A percentile compares a stretch with the other conserved stretches of the same genome.
These are phyloP conservation scores for Aquilaria agallochum DNA, from an alignment of 441 rosid species.

Conservation along the genomic window DNA sequence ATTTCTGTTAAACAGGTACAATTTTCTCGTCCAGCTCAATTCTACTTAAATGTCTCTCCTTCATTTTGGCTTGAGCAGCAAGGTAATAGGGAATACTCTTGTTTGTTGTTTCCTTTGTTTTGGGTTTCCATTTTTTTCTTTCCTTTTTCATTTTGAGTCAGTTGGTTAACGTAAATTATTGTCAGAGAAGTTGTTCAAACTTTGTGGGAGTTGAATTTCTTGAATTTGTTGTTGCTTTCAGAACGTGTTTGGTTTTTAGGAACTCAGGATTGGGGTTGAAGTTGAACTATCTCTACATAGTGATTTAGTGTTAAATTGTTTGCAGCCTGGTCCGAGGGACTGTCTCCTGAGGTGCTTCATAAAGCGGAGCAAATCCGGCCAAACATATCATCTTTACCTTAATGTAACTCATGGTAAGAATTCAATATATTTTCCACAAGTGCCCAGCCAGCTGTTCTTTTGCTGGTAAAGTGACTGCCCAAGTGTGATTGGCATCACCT, in stretches of 20 bases:
- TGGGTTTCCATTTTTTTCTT: conserved; percentile 1
- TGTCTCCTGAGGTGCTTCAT: conserved; percentile 69
- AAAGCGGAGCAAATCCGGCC: conserved; percentile 49
- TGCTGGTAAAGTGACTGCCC: no score
- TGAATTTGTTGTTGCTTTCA: no score
- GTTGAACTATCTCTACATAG: not conserved
- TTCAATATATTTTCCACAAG: conserved; percentile 2
- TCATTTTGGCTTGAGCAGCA: not conserved
- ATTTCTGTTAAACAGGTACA: conserved; percentile 60
- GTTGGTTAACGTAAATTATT: no score
- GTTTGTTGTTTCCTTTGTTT: not conserved
- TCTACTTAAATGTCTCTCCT: no score
- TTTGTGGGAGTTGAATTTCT: no score
- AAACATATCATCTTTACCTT: conserved; percentile 58
- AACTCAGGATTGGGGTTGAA: no score
- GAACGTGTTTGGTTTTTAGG: no score
- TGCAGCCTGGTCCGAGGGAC: conserved; percentile 95
- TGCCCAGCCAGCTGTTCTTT: no score
- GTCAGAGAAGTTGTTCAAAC: no score
- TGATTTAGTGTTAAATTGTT: conserved; percentile 13
- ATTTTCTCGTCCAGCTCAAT: not conserved
- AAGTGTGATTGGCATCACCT: no score
- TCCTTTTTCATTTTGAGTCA: conserved; percentile 9
- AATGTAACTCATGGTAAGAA: conserved; percentile 50
- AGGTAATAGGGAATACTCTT: not conserved